Evolutionary conservation across 2,329 filamentous ascomycete species (phyloP), one percentile per base, ranked within the genome.

Genomic region (Curvularia eragrostidis): DNA sequence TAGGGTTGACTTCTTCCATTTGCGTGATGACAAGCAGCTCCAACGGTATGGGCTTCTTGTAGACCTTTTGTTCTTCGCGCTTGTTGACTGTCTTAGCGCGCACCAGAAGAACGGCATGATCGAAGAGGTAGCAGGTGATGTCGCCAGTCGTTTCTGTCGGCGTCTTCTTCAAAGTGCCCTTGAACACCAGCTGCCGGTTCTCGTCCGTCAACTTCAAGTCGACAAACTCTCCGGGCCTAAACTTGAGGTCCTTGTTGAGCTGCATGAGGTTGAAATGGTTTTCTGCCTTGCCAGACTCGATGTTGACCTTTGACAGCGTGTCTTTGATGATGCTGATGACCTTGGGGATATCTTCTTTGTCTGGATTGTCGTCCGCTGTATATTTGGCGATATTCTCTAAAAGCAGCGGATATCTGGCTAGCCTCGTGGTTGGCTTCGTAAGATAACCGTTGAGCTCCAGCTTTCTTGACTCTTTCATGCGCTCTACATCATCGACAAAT

Each of bases 371-470:
- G 52, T 94, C 91, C 47, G 93, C 89, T 0, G 94, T 97, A 74
- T 94, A 91, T 75, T 98, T 99, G 63, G 93, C 80, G 36, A 98
- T 91, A 64, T 93, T 93, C 68, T 98, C 95, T 15, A 99, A 82
- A 12, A 99, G 82, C 36, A 99, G 82, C 3, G 95, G 95, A 76
- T 99, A 99, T 77, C 95, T 87, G 41, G 95, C 95, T 70, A 99
- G 81, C 81, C 95, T 88, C 18, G 95, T 99, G 1, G 95, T 99
- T 1, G 95, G 95, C 78, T 99, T 99, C 8, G 95, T 99, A 51
- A 99, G 83, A 73, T 99, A 99, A 67, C 95, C 95, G 76, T 99
- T 99, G 58, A 99, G 82, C 77, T 99, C 95, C 46, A 99, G 83
- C 79, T 99, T 99, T 63, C 95, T 87, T 5, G 94, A 98, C 77